Percentiles rank a stretch among this genome's conserved stretches.
Conservation (phyloP, 495 filamentous ascomycete species). For the Lasiosphaeris hirsuta region DNA sequence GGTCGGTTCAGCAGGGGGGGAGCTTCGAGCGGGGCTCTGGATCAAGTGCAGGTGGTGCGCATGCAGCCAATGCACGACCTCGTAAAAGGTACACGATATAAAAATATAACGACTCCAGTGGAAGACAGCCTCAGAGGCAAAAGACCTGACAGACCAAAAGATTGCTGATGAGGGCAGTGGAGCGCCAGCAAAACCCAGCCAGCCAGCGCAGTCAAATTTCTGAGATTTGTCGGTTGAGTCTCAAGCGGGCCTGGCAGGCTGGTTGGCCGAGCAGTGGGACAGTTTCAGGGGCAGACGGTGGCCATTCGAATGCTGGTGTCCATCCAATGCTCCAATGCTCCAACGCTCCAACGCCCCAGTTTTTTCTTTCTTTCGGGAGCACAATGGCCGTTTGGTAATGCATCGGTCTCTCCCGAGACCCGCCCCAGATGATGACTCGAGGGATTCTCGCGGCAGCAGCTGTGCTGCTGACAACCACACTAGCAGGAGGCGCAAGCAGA, state of each 20-base stretch:
- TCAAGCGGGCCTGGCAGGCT: not conserved
- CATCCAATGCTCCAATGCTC: not conserved
- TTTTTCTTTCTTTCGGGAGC: constrained; percentile 3
- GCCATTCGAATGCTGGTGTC: not conserved
- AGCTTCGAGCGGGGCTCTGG: constrained; percentile 18
- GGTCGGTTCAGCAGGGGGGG: constrained; percentile 17
- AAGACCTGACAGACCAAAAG: not conserved
- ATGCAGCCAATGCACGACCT: constrained; percentile 10
- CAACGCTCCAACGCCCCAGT: not conserved
- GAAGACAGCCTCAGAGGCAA: not conserved
- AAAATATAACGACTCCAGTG: not conserved
- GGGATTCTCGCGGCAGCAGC: no score
- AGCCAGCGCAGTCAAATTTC: not conserved
- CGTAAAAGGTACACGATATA: not conserved
- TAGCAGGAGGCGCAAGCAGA: not conserved
- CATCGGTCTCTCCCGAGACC: no score
- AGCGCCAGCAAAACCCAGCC: not conserved
- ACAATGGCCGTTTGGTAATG: not conserved
- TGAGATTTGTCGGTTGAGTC: not conserved
- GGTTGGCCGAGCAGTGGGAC: constrained; percentile 8
- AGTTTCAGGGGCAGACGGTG: constrained; percentile 17
- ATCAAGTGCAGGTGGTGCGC: not conserved
- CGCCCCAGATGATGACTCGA: no score
- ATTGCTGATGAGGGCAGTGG: not conserved
- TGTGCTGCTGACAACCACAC: not conserved